Evolutionary conservation across 2,329 filamentous ascomycete species (phyloP).

Genomic region (Scytalidium sp.): DNA sequence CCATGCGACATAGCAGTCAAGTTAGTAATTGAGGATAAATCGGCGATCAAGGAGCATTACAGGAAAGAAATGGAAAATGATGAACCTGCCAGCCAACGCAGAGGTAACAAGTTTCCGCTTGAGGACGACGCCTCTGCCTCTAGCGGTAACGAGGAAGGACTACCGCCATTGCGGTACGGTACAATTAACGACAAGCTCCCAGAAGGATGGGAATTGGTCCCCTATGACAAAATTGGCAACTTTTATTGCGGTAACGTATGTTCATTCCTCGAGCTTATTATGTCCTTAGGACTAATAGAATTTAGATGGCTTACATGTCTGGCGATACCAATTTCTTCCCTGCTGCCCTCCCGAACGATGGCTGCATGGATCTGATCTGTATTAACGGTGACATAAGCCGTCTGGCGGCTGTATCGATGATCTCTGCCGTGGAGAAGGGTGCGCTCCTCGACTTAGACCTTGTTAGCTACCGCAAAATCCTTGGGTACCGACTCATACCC

Average conservation of each 20-base stretch:
- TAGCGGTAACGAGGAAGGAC: constrained; percentile 38
- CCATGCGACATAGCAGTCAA: constrained; percentile 88
- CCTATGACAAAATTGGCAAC: constrained; percentile 78
- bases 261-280: constrained; percentile 8
- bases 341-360: constrained; percentile 77
- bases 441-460: constrained; percentile 77
- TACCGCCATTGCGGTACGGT: constrained; percentile 76
- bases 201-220: constrained; percentile 69
- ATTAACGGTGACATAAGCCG: constrained; percentile 74
- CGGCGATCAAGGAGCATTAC: constrained; percentile 71
- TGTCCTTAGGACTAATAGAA: neutral
- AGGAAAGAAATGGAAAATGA: constrained; percentile 38
- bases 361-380: constrained; percentile 79
- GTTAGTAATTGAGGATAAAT: constrained; percentile 75
- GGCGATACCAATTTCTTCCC: constrained; percentile 85
- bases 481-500: constrained; percentile 83
- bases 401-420: constrained; percentile 62
- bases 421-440: constrained; percentile 69
- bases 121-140: constrained; percentile 30
- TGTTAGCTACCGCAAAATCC: constrained; percentile 79
- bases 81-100: constrained; percentile 22
- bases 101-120: constrained; percentile 22
- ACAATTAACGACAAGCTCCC: constrained; percentile 76
- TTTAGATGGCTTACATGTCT: constrained; percentile 90
- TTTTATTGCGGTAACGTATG: constrained; percentile 89